Conservation (phyloP, 768 basidiomycete species). For the Tylopilus vinaceipallidus region DNA sequence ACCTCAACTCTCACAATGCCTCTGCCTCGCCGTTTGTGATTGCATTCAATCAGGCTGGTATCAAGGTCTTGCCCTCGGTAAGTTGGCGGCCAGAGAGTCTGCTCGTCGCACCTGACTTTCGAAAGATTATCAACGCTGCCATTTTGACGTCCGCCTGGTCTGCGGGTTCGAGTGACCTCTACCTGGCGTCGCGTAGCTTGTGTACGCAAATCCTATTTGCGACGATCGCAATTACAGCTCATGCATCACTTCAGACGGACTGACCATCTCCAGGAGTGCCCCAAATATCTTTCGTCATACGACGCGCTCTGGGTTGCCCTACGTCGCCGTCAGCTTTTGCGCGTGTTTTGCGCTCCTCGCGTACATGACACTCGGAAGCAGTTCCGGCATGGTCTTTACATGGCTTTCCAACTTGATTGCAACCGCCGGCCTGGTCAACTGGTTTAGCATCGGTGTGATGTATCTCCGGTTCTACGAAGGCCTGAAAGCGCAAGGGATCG, state of each 20-base stretch:
- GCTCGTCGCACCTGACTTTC: neutral
- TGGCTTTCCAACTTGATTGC: conserved; percentile 40
- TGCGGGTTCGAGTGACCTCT: conserved; percentile 40
- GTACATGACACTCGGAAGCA: conserved; percentile 38
- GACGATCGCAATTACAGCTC: neutral
- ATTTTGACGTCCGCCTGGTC: conserved; percentile 47
- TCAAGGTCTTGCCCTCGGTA: conserved; percentile 54
- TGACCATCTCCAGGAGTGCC: conserved; percentile 51
- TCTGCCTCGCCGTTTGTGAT: conserved; percentile 57
- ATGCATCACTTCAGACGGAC: conserved; percentile 40
- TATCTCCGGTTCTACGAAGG: conserved; percentile 49
- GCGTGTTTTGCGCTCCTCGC: conserved; percentile 36
- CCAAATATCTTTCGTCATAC: conserved; percentile 50
- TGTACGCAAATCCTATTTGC: conserved; percentile 21
- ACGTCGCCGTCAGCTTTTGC: conserved; percentile 35
- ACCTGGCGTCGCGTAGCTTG: conserved; percentile 37
- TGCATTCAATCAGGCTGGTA: conserved; percentile 51
- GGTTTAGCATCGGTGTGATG: conserved; percentile 44
- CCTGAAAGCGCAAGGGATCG: conserved; percentile 47
- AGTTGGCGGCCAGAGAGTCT: neutral
- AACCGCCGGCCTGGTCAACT: conserved; percentile 42
- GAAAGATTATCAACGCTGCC: conserved; percentile 36
- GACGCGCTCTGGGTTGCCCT: conserved; percentile 41
- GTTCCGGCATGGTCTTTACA: conserved; percentile 39
- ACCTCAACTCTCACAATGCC: conserved; percentile 38